Conservation (phyloP, 202 grass and related monocot species). For the Saccharum hybrid region DNA sequence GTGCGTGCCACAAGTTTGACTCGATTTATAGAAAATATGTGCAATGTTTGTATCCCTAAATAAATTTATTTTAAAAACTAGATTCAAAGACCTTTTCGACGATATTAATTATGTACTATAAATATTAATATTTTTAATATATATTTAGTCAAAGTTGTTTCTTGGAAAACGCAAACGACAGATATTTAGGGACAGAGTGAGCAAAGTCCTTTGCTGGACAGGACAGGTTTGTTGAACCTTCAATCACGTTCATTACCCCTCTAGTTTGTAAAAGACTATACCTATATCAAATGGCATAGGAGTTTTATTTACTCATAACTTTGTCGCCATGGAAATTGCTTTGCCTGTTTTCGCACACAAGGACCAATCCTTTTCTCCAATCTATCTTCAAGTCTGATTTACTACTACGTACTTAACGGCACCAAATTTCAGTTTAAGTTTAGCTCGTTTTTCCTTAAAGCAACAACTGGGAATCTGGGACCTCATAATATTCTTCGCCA, state of each 20-base stretch:
- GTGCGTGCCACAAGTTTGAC: too few species aligned
- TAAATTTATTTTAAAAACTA: too few species aligned
- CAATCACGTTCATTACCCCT: not conserved
- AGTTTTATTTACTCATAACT: constrained; percentile 19
- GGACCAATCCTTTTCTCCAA: constrained; percentile 11
- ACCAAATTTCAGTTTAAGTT: constrained; percentile 14
- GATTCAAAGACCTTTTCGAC: too few species aligned
- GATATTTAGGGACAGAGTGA: too few species aligned
- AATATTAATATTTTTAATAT: too few species aligned
- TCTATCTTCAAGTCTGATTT: constrained; percentile 17
- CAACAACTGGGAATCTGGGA: constrained; percentile 28
- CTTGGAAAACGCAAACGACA: too few species aligned
- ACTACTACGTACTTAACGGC: not conserved
- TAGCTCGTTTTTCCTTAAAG: constrained; percentile 41
- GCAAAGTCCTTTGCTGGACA: not conserved
- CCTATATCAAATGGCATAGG: not conserved
- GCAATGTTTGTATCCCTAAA: too few species aligned
- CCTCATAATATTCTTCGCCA: not conserved
- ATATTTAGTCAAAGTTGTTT: too few species aligned
- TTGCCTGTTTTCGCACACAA: constrained; percentile 16
- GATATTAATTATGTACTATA: too few species aligned
- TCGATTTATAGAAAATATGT: too few species aligned
- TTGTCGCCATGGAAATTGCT: constrained; percentile 17
- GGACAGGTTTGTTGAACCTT: constrained; percentile 26
- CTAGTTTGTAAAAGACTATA: not conserved